phyloP scores from a whole-genome alignment of 352 stramenopile genomes.

The Peronosclerospora sorghi region DNA sequence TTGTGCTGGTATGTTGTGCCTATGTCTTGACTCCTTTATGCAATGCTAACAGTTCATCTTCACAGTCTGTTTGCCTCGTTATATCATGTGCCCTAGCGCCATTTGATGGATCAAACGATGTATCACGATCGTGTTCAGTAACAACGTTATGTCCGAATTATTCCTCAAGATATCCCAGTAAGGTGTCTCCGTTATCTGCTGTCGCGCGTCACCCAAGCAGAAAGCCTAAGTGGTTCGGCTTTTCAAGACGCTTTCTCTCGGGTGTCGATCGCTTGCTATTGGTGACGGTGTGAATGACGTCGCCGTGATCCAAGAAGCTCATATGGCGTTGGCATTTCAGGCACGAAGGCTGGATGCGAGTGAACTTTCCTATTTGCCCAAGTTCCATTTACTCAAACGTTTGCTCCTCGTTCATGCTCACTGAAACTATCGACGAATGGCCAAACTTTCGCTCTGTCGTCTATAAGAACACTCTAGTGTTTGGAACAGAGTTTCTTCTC shows the following conservation, averaged over 20 bases:
- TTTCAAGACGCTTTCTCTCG: slow-evolving; percentile 76
- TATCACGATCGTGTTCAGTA: slow-evolving; percentile 34
- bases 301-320: slow-evolving; percentile 98
- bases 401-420: slow-evolving; percentile 89
- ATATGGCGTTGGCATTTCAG: slow-evolving; percentile 43
- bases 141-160: slow-evolving; percentile 54
- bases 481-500: slow-evolving; percentile 80
- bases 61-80: no score
- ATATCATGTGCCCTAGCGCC: no score
- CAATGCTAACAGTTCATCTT: no score
- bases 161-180: slow-evolving; percentile 83
- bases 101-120: no score
- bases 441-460: slow-evolving; percentile 91
- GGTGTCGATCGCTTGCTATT: slow-evolving; percentile 90
- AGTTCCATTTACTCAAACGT: slow-evolving; percentile 88
- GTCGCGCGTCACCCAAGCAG: slow-evolving; percentile 86
- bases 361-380: slow-evolving; percentile 90
- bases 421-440: slow-evolving; percentile 86
- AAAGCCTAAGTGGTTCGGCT: slow-evolving; percentile 85
- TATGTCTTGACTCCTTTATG: no score
- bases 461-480: slow-evolving; percentile 92
- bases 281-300: slow-evolving; percentile 99
- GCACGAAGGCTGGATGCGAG: slow-evolving; percentile 90
- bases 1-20: no score
- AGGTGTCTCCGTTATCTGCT: slow-evolving; percentile 84